Base-by-base conservation (phyloP, 73 alveolate genomes). In the Paramecium primaurelia region DNA sequence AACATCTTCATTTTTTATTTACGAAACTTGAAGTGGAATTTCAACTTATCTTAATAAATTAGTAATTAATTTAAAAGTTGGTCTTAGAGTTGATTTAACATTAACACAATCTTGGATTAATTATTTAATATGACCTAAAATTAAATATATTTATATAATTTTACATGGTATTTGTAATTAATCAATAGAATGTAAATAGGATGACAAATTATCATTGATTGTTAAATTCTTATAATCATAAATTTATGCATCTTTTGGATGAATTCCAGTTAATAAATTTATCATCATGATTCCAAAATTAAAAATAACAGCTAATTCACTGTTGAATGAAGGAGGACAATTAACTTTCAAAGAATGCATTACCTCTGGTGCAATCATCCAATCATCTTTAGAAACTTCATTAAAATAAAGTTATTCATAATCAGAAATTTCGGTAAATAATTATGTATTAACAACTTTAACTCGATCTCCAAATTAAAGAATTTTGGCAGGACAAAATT, bases 321-420 rank as follows among this genome's bases (percentile, higher is more conserved):
- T 80, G 45, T 80, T 80, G 11, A 80, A 80, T 38, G 36, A 38
- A 2, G 58, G 58, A 40, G 75, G 45, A 47, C 34, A 25, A 49
- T 25, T 80, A 12, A 49, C 34, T 45, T 47, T 80, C 16, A 80
- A 14, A 11, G 77, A 45, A 8, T 42, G 49, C 91, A 80, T 80
- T 0, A 80, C 91, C 45, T 80, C 91, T 14, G 91, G 91, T 38
- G 91, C 71, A 80, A 80, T 47, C 91, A 80, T 80, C 91, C 91
- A 80, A 26, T 80, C 91, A 7, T 40, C 47, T 25, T 25, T 28
- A 20, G 47, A 12, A 26, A 80, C 91, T 45, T 80, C 47, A 25
- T 80, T 49, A 8, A 80, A 26, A 18, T 80, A 80, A 26, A 80
- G 73, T 45, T n/a, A 32, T 80, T 80, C 71, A 44, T n/a, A 80